Conservation (phyloP, 2,329 filamentous ascomycete species). For the Penicillium sp. region DNA sequence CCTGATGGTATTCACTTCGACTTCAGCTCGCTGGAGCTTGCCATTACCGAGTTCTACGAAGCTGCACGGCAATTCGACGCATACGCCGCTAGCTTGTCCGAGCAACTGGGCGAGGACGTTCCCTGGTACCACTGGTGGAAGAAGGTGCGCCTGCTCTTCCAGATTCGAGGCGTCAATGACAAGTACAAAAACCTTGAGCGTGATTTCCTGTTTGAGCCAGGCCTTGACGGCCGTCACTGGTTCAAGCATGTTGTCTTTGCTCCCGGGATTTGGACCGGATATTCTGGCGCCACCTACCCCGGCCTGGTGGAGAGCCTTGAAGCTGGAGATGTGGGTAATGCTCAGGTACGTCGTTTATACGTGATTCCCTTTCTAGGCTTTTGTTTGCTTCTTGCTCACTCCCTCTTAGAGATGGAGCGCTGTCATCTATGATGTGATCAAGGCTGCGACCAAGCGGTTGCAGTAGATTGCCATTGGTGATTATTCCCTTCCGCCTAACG, state of each 20-base stretch:
- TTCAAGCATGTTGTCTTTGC: slow-evolving; percentile 96
- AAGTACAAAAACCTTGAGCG: slow-evolving; percentile 84
- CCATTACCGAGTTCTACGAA: slow-evolving; percentile 50
- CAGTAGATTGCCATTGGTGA: slow-evolving; percentile 14
- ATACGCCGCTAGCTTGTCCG: slow-evolving; percentile 46
- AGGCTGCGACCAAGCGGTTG: slow-evolving; percentile 32
- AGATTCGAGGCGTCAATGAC: slow-evolving; percentile 66
- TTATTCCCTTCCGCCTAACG: not conserved
- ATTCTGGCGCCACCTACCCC: slow-evolving; percentile 69
- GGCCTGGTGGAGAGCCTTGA: slow-evolving; percentile 63
- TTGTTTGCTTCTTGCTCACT: slow-evolving; percentile 11
- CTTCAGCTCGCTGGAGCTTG: slow-evolving; percentile 49
- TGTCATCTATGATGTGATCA: slow-evolving; percentile 39
- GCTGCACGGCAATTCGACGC: slow-evolving; percentile 53
- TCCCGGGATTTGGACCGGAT: slow-evolving; percentile 87
- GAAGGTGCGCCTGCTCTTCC: slow-evolving; percentile 61
- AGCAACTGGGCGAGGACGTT: slow-evolving; percentile 54
- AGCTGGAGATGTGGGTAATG: slow-evolving; percentile 46
- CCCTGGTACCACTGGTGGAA: slow-evolving; percentile 78
- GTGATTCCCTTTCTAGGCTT: not conserved
- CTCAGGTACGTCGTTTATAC: slow-evolving; percentile 48
- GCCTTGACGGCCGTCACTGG: slow-evolving; percentile 77
- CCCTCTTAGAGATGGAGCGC: slow-evolving; percentile 40
- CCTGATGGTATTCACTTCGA: slow-evolving; percentile 31
- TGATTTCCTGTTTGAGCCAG: slow-evolving; percentile 70